Conservation (phyloP, 2,329 filamentous ascomycete genomes). For the Dendrostoma leiphaemia region DNA sequence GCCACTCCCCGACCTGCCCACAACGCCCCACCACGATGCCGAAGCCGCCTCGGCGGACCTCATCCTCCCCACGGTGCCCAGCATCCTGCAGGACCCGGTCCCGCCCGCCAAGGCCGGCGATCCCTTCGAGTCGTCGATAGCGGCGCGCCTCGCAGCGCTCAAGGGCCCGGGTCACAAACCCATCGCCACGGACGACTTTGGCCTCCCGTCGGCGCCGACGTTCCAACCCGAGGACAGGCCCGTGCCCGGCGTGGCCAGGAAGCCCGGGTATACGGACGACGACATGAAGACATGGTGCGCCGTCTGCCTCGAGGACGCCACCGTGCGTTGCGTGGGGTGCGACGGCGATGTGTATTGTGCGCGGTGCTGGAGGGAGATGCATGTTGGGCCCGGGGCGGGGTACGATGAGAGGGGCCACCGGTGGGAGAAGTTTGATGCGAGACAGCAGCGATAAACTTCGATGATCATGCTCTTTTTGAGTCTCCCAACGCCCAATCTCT, state of each 20-base stretch:
- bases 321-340: constrained; percentile 70
- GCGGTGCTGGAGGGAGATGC: constrained; percentile 79
- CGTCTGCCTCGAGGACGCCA: constrained; percentile 78
- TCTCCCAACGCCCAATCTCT: too few relatives aligned
- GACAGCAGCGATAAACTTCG: neutral
- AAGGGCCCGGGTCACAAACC: constrained; percentile 32
- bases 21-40: constrained; percentile 2
- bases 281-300: constrained; percentile 77
- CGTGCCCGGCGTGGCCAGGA: constrained; percentile 36
- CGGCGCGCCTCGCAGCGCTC: constrained; percentile 52
- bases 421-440: constrained; percentile 52
- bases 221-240: constrained; percentile 44
- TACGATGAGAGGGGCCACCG: constrained; percentile 70
- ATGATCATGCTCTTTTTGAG: neutral
- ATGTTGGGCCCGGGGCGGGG: constrained; percentile 65
- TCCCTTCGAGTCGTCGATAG: constrained; percentile 45
- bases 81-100: constrained; percentile 37
- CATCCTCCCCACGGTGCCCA: constrained; percentile 46
- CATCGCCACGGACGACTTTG: constrained; percentile 32
- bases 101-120: constrained; percentile 20
- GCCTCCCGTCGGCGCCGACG: constrained; percentile 49
- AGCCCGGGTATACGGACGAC: constrained; percentile 58
- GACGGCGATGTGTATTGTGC: constrained; percentile 71
- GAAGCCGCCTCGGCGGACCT: constrained; percentile 28
- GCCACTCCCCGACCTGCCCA: neutral